Evolutionary conservation across 2,329 filamentous ascomycete genomes (phyloP).

Genomic region (Moelleriella libera): DNA sequence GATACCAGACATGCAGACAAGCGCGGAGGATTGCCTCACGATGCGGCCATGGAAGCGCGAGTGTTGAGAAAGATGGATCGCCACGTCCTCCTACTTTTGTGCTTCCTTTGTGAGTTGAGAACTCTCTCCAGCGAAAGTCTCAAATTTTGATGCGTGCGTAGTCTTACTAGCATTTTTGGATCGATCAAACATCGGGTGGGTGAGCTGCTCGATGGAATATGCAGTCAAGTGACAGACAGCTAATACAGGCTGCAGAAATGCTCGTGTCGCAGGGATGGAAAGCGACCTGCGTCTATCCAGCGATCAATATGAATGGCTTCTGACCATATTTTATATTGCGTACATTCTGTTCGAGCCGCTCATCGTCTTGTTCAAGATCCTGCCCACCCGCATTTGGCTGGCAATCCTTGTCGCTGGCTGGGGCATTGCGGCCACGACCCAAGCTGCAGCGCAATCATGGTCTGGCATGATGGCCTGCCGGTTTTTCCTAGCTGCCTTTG

Average conservation of each 20-base stretch:
- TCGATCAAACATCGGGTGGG: slow-evolving; percentile 9
- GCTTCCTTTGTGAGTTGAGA: slow-evolving; percentile 1
- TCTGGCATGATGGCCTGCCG: slow-evolving; percentile 28
- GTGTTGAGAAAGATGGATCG: slow-evolving; percentile 2
- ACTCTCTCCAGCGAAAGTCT: neutral
- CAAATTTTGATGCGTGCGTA: neutral
- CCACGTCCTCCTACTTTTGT: neutral
- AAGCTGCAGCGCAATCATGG: slow-evolving; percentile 30
- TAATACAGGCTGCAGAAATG: slow-evolving; percentile 5
- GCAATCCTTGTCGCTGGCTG: slow-evolving; percentile 4
- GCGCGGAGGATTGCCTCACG: neutral
- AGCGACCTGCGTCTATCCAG: slow-evolving; percentile 8
- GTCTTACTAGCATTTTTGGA: slow-evolving; percentile 9
- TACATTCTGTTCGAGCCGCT: slow-evolving; percentile 8
- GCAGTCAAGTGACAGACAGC: neutral
- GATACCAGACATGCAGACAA: neutral
- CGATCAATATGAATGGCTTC: slow-evolving; percentile 8
- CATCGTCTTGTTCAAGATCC: slow-evolving; percentile 5
- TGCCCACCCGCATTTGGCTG: slow-evolving; percentile 3
- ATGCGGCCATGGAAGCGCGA: slow-evolving; percentile 1
- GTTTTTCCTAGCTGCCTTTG: slow-evolving; percentile 20
- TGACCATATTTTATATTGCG: slow-evolving; percentile 11
- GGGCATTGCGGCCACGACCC: slow-evolving; percentile 16
- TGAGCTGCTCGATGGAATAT: neutral
- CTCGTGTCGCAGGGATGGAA: slow-evolving; percentile 9